phyloP scores from a whole-genome alignment of 2,329 filamentous ascomycete species.

The Apiospora saccharicola region DNA sequence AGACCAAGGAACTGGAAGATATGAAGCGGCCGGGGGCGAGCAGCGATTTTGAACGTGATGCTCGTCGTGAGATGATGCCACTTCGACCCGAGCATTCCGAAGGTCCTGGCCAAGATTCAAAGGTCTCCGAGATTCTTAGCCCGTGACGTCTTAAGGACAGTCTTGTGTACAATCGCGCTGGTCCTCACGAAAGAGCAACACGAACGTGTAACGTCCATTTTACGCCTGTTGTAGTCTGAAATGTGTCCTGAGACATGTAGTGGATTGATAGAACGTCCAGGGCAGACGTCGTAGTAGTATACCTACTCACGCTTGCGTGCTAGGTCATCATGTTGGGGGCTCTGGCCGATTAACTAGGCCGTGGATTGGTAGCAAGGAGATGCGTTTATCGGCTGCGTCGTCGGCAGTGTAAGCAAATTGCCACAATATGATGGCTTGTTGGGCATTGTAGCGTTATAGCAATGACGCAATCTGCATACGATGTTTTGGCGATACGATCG shows the following conservation, averaged over 20 bases:
- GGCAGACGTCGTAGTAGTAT: constrained; percentile 29
- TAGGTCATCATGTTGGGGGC: not conserved
- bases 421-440: constrained; percentile 21
- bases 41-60: no score
- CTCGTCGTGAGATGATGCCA: no score
- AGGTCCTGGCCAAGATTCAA: no score
- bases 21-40: no score
- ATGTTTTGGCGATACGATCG: not conserved
- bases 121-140: no score
- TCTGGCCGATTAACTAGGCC: not conserved
- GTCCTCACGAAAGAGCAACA: no score
- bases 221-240: no score
- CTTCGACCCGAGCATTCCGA: no score
- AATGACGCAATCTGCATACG: not conserved
- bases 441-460: constrained; percentile 32
- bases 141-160: no score
- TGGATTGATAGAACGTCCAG: constrained; percentile 30
- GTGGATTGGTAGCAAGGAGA: not conserved
- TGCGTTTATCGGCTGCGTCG: not conserved
- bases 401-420: not conserved
- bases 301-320: not conserved
- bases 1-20: no score
- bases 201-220: no score
- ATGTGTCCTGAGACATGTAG: constrained; percentile 33
- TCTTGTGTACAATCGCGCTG: no score